Base-by-base conservation (phyloP, 2,329 filamentous ascomycete genomes). In the Trichophyton schoenleinii region DNA sequence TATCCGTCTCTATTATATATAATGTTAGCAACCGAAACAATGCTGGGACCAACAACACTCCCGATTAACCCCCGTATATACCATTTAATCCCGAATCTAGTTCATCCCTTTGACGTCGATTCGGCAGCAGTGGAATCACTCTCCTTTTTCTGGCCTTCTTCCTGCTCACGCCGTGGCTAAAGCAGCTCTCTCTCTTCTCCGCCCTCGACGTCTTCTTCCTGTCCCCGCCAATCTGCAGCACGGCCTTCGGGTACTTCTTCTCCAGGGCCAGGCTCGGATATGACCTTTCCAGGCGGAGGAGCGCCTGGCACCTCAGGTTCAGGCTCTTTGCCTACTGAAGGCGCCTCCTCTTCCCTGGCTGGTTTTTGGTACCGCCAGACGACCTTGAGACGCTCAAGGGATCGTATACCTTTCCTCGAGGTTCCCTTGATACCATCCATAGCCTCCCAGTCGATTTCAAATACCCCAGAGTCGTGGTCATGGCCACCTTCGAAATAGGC, bases 351-450 rank as follows among this genome's bases (percentile, higher is more conserved):
- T 67, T 67, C 66, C 63, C 58, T 72, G 62, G 65, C 59, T 4
- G 67, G 63, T 6, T 67, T 63, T 1, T 70, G 67, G 63, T 78
- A 78, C 64, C 85, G 84, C 94, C 94, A 99, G 0, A 96, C 86
- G 0, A 97, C 88, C 9, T 89, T 86, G 25, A 97, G 78, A 46
- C 83, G 83, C 70, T 99, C 92, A 7, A 95, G 84, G 0, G 89
- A 89, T 49, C 86, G 81, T 0, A 87, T 87, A 0, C 94, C 94
- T 71, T 95, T 95, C 36, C 86, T 82, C 22, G 81, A 84, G 3
- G 87, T 91, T 0, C 94, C 94, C 72, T 96, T 96, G 73, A 99
- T 91, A 2, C 94, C 94, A 67, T 99, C 94, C 84, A 99, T 88
- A 20, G 80, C 81, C 18, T 88, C 84, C 84, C 86, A 89, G n/a